Evolutionary conservation across 805 yeast species (phyloP), one percentile per base, ranked within the genome.

Genomic region (Candida ipomoeae): DNA sequence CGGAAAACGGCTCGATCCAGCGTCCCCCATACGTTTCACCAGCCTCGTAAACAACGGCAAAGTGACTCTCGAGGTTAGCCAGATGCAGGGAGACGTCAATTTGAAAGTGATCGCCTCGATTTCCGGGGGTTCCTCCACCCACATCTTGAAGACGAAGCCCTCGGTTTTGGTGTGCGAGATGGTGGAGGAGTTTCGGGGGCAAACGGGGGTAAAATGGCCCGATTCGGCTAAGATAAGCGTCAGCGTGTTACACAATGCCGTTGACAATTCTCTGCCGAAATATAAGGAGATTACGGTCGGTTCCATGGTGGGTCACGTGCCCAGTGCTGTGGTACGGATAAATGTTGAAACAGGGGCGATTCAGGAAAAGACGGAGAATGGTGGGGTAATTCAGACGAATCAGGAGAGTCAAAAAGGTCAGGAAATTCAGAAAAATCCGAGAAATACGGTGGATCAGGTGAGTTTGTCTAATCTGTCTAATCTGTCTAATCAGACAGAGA

Each of bases 41-140:
- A 63, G 57, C 29, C 55, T 73, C 21, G 52, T 62, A 20, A 71
- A 66, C 51, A 73, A 72, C 48, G 59, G 72, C 35, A 71, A 66
- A 50, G 51, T 73, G 26, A 52, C 48, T 15, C 55, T 73, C 13
- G 45, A 34, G 5, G 32, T 46, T 3, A 20, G 48, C 14, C 17
- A 15, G 5, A 45, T 41, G 1, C 31, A 38, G 2, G 34, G 11
- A 2, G 48, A 23, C 1, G 45, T 43, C 11, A 42, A 48, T 13
- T 35, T 56, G 34, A 56, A 55, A 26, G 40, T 56, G 14, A 33
- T 42, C 4, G 59, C 53, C 1, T 18, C 49, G 3, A 43, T 56
- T 7, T 35, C 20, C n/a, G 53, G 50, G 26, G 43, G 5, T 13
- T 32, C 41, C 7, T 41, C 46, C 21, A 38, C 57, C 10, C 48